Evolutionary conservation across 2,329 filamentous ascomycete species (phyloP), one percentile per base, ranked within the genome.

Genomic region (Colletotrichum lini): DNA sequence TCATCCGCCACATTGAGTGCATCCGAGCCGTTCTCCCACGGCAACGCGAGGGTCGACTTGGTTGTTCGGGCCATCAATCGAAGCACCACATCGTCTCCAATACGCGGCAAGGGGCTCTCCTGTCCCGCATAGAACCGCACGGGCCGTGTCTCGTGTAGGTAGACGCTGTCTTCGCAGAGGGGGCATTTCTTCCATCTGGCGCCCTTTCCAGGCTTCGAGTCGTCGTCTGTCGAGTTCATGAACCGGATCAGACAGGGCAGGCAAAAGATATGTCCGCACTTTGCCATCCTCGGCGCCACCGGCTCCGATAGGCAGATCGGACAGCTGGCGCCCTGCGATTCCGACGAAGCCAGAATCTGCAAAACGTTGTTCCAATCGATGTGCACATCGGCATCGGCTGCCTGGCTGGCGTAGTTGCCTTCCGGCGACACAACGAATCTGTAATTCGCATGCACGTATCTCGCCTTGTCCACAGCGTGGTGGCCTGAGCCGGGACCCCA

Each of bases 251-350:
- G 83, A 79, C 96, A 99, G 7, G 96, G 92, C 44, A 98, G 85
- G 79, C 96, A 99, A 80, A 98, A 98, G 15, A 99, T 98, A 79
- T 99, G 96, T 1, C 96, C 96, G 78, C 96, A 99, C 78, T 92
- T 96, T 52, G 96, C 95, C 96, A 99, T 99, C 67, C 96, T 91
- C 42, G 96, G 95, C 9, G 96, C 96, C 21, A 97, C 94, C 1
- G 96, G 96, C 66, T 93, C 94, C 2, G 93, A 97, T 38, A 99
- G 89, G 78, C 96, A 99, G 65, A 99, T 99, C 0, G 96, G 96
- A 79, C 96, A 99, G 26, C 93, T 94, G 3, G 95, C 90, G 53
- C 91, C 87, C 82, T 99, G 96, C 0, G 95, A 98, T 80, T 96
- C 91, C 67, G 93, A 90, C 2, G 96, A 98, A 10, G 94, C 96